Conservation (phyloP, 2,329 filamentous ascomycete species). For the Fusarium luffae region DNA sequence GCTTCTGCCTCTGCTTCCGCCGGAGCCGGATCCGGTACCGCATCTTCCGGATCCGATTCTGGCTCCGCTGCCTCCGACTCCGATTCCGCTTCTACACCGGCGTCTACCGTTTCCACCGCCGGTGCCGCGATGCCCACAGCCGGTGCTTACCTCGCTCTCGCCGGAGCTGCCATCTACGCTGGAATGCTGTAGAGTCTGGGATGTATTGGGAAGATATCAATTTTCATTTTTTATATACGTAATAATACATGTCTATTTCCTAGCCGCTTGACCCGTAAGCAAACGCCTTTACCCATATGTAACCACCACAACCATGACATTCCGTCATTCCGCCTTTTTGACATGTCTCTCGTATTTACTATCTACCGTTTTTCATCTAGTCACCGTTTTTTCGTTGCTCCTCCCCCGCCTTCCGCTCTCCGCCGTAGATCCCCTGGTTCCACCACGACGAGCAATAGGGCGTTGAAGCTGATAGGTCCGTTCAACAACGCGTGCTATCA, state of each 20-base stretch:
- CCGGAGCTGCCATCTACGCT: conserved; percentile 46
- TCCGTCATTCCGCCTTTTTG: not conserved
- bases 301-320: conserved; percentile 12
- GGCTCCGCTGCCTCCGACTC: conserved; percentile 30
- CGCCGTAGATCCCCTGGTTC: conserved; percentile 37
- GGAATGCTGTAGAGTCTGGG: conserved; percentile 41
- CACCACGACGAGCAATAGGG: conserved; percentile 42
- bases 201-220: not conserved
- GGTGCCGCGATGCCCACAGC: conserved; percentile 43
- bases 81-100: conserved; percentile 31
- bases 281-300: conserved; percentile 32
- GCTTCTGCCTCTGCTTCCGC: conserved; percentile 22
- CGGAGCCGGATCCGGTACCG: conserved; percentile 26
- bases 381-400: not conserved
- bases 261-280: conserved; percentile 23
- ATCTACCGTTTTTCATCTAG: not conserved
- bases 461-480: conserved; percentile 37
- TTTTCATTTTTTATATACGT: not conserved
- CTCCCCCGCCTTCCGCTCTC: conserved; percentile 19
- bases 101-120: conserved; percentile 34
- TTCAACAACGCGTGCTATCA: conserved; percentile 26
- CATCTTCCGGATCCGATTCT: conserved; percentile 21
- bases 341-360: not conserved
- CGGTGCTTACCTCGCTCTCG: conserved; percentile 44
- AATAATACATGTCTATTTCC: not conserved